These are phyloP conservation scores for Colletotrichum sp. DNA, from an alignment of 2,329 filamentous ascomycete genomes.

Conservation along the genomic window DNA sequence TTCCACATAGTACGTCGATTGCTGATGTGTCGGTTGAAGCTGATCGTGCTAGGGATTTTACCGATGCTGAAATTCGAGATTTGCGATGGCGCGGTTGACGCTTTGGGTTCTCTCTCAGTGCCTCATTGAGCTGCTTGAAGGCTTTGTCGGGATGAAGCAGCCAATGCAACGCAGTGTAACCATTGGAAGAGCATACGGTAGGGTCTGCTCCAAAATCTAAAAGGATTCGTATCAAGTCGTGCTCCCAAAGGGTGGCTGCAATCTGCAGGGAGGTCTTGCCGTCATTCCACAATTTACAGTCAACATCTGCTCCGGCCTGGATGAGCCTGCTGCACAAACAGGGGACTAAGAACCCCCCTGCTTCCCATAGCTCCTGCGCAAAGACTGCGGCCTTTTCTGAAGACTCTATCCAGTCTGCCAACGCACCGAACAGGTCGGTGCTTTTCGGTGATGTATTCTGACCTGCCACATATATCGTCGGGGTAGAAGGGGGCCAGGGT, in stretches of 20 bases:
- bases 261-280: not conserved
- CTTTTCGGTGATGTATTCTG: not conserved
- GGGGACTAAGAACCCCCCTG: not conserved
- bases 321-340: not conserved
- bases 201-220: not conserved
- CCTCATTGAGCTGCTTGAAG: slow-evolving; percentile 38
- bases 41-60: not conserved
- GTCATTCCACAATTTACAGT: not conserved
- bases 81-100: not conserved
- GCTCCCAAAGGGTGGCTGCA: not conserved
- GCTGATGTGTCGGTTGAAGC: not conserved
- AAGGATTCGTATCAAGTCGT: not conserved
- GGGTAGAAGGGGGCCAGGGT: not conserved
- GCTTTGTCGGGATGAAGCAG: slow-evolving; percentile 73
- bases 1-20: not conserved
- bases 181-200: not conserved
- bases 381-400: not conserved
- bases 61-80: not conserved
- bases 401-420: not conserved
- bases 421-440: not conserved
- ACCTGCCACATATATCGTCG: not conserved
- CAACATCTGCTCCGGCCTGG: not conserved
- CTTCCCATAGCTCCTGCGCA: not conserved
- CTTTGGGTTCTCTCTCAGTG: not conserved
- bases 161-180: slow-evolving; percentile 33